Conservation (phyloP, 1,284 basidiomycete species). For the Schizophyllum amplum region DNA sequence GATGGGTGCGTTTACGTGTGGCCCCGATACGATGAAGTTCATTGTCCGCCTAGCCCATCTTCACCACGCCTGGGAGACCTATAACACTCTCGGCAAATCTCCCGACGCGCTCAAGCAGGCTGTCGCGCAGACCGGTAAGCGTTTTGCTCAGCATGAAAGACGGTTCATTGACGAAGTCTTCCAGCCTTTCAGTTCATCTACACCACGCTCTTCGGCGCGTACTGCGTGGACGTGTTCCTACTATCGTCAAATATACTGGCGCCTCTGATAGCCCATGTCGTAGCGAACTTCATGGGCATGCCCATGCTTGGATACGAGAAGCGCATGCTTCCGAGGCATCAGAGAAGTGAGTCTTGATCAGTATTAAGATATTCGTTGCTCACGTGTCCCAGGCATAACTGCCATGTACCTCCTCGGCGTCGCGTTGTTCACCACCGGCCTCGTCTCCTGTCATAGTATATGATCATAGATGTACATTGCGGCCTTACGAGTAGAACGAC, state of each 20-base stretch:
- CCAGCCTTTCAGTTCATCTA: slow-evolving; percentile 83
- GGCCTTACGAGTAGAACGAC: too few relatives aligned
- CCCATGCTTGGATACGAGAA: slow-evolving; percentile 39
- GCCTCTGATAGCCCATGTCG: slow-evolving; percentile 71
- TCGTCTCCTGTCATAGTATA: not conserved
- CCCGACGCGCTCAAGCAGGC: slow-evolving; percentile 55
- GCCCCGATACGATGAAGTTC: not conserved
- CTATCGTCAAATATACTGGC: slow-evolving; percentile 62
- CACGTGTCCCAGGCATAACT: slow-evolving; percentile 2
- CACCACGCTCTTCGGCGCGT: slow-evolving; percentile 90
- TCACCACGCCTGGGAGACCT: slow-evolving; percentile 87
- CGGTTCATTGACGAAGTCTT: too few relatives aligned
- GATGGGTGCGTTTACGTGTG: slow-evolving; percentile 45
- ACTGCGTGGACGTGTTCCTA: slow-evolving; percentile 80
- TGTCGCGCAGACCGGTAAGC: slow-evolving; percentile 42
- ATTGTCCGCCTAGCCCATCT: slow-evolving; percentile 59
- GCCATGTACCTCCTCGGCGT: slow-evolving; percentile 8
- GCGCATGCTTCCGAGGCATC: slow-evolving; percentile 18
- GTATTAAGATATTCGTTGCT: not conserved
- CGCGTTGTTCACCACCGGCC: slow-evolving; percentile 1
- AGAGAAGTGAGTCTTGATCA: slow-evolving; percentile 19
- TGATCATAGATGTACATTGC: too few relatives aligned
- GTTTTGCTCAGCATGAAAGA: not conserved
- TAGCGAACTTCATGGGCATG: slow-evolving; percentile 95
- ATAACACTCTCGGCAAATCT: slow-evolving; percentile 62